Evolutionary conservation across 352 stramenopile genomes (phyloP).

Genomic region (Phytophthora fragariae): DNA sequence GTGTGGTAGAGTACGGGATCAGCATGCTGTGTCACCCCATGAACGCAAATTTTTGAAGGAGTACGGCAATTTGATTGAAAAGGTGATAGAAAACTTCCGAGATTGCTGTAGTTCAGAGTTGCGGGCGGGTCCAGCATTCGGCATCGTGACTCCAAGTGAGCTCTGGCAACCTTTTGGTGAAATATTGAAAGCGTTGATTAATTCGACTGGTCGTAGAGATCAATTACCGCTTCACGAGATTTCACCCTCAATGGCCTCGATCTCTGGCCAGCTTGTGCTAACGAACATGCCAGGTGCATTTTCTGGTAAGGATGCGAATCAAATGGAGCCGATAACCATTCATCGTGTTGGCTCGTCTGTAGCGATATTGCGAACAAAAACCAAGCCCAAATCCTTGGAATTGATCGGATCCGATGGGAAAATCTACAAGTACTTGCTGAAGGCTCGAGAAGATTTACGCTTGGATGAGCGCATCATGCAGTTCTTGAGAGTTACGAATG

Average conservation of each 20-base stretch:
- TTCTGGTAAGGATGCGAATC: conserved; percentile 24
- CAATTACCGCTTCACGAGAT: conserved; percentile 74
- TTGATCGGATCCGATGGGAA: conserved; percentile 81
- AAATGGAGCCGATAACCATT: conserved; percentile 47
- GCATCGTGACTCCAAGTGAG: conserved; percentile 24
- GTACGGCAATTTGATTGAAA: conserved; percentile 61
- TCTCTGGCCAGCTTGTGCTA: conserved; percentile 43
- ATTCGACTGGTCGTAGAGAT: conserved; percentile 51
- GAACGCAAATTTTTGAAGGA: conserved; percentile 78
- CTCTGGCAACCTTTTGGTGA: conserved; percentile 82
- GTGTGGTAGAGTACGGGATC: conserved; percentile 39
- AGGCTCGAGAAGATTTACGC: conserved; percentile 88
- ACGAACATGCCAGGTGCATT: conserved; percentile 70
- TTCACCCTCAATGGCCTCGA: conserved; percentile 64
- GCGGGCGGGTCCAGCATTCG: conserved; percentile 22
- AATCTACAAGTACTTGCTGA: conserved; percentile 84
- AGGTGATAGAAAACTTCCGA: conserved; percentile 54
- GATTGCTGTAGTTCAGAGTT: conserved; percentile 48
- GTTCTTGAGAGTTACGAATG: conserved; percentile 80
- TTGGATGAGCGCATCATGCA: conserved; percentile 94
- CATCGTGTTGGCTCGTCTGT: conserved; percentile 49
- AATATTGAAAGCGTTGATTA: conserved; percentile 68
- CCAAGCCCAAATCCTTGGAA: conserved; percentile 86
- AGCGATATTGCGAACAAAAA: conserved; percentile 81
- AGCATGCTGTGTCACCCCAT: conserved; percentile 61